Evolutionary conservation across 805 yeast genomes (phyloP), one percentile per base, ranked within the genome.

Genomic region (Myxozyma nipponensis): DNA sequence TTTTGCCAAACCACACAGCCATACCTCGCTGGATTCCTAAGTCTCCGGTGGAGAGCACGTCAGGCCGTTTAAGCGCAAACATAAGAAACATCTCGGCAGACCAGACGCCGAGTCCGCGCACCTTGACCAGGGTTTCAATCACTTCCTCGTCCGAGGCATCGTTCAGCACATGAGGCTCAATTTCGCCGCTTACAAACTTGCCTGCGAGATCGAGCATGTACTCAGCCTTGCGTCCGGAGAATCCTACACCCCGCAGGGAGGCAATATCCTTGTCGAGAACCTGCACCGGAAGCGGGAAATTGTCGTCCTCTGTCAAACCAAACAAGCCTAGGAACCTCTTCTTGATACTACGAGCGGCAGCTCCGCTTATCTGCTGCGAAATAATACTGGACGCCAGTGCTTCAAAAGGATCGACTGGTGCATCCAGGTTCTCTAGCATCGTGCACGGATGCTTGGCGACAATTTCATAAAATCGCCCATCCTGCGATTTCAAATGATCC

Each of bases 11-110:
- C 66, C 86, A 90, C 25, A 73, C 65, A 0, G 87, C 77, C 51
- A 83, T 77, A 0, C 97, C 97, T 55, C 95, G 71, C 28, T 90
- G 88, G 1, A 90, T 77, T 1, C 96, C 97, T 42, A 90, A 68
- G 67, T 90, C 97, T 18, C 82, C 86, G 3, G 77, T 70, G 3
- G 93, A 83, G 65, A 87, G 87, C 0, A 86, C 78, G 64, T 90
- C 82, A 63, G 78, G 63, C 49, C 86, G 74, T 23, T 75, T 75
- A 40, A 89, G 68, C 1, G 85, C 84, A 63, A 87, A 87, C 21
- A 83, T 62, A 17, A 86, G 67, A 66, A 88, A 90, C 96, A 90
- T 90, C 47, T 84, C 84, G 0, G 93, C 90, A 3, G 89, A 79
- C 98, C 98, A 90, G 1, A 72, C 61, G 0, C 93, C 95, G 17